phyloP scores from a whole-genome alignment of 352 stramenopile genomes.

The Globisporangium ultimum region DNA sequence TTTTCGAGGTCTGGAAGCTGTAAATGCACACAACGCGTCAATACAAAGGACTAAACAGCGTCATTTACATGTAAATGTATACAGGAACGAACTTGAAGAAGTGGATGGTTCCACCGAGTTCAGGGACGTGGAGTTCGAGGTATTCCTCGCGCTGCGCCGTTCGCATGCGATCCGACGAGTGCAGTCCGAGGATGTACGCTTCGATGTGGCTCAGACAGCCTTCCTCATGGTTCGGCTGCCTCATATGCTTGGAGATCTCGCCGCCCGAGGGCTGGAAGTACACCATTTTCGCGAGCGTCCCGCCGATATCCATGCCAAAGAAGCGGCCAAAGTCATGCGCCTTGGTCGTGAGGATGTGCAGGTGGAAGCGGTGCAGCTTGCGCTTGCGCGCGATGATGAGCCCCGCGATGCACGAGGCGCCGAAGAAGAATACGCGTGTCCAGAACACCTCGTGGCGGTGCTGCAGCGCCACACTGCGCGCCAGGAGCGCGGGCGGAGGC shows the following conservation, averaged over 20 bases:
- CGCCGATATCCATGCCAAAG: constrained; percentile 93
- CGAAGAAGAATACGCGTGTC: constrained; percentile 71
- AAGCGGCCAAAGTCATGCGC: constrained; percentile 60
- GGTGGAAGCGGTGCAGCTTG: constrained; percentile 66
- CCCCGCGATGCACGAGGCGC: constrained; percentile 60
- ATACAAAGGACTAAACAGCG: background rate
- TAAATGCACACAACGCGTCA: background rate
- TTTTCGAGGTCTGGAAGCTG: constrained; percentile 67
- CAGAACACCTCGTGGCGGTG: constrained; percentile 50
- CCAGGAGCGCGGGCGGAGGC: background rate
- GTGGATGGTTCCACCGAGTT: constrained; percentile 91
- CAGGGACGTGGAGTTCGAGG: constrained; percentile 68
- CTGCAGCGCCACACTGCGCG: constrained; percentile 2
- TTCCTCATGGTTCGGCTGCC: constrained; percentile 28
- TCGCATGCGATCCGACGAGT: constrained; percentile 29
- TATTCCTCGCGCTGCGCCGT: constrained; percentile 52
- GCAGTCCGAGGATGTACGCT: constrained; percentile 42
- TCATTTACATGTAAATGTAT: background rate
- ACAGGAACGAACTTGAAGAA: constrained; percentile 71
- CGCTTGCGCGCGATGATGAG: constrained; percentile 65
- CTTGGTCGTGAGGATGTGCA: constrained; percentile 67
- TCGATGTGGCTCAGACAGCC: constrained; percentile 55
- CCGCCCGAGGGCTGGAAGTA: constrained; percentile 85
- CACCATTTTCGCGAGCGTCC: constrained; percentile 91
- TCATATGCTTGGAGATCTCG: constrained; percentile 17